Evolutionary conservation across 2,329 filamentous ascomycete genomes (phyloP), one percentile per base, ranked within the genome.

Genomic region (Phaeosphaeria sp.): DNA sequence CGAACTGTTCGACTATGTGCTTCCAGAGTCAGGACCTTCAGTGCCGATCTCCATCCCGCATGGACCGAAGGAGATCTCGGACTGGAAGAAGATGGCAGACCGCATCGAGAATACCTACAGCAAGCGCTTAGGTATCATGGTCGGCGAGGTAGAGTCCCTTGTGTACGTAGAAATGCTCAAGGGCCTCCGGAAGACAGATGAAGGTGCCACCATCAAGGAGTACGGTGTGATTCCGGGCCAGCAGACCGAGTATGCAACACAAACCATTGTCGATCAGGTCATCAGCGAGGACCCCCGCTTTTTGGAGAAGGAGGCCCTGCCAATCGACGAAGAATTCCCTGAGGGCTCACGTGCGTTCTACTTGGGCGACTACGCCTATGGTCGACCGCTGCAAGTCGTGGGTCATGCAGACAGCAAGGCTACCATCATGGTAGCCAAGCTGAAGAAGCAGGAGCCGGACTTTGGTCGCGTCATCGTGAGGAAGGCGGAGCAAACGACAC

Each of bases 151-250:
- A 6, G 94, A 99, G 72, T 91, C 93, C 22, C 83, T 98, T 66
- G 87, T 97, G 27, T 91, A 96, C 63, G 93, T 99, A 39, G 91
- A 97, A 66, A 95, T 97, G 86, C 86, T 99, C 53, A 96, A 92
- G 77, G 95, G 96, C 21, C 83, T 99, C 61, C 85, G 86, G 68
- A 97, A 96, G 82, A 96, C 91, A 0, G 93, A 97, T 59, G 89
- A 94, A 36, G 95, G 95, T 45, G 91, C 94, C 11, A 90, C 93
- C 2, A 80, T 97, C 68, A 99, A 99, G 79, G 92, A 98, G 71
- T 99, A 97, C 73, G 93, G 88, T 18, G 86, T 90, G 51, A 91
- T 97, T 48, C 88, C 89, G 2, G 94, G 94, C 46, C 84, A 95
- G 71, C 92, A 97, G 73, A 91, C 89, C 6, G 91, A 96, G 53